Conservation (phyloP, 2,329 filamentous ascomycete species). For the Xylariaceae sp. region DNA sequence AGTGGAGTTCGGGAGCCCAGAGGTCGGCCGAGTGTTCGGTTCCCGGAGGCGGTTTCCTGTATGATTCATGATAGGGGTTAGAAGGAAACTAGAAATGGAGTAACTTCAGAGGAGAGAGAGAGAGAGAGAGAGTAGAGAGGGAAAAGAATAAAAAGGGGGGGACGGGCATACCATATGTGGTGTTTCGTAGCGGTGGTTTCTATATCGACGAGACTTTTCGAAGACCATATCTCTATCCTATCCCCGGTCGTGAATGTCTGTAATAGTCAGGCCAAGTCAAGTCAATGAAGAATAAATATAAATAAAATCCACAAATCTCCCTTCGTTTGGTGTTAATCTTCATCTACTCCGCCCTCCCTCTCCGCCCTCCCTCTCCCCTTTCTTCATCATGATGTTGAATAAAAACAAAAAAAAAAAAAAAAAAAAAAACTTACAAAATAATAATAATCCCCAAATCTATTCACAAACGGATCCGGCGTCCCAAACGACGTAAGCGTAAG, state of each 20-base stretch:
- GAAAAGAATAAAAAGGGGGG: background rate
- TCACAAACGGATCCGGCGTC: slow-evolving; percentile 31
- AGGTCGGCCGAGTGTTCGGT: slow-evolving; percentile 30
- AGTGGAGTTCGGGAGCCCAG: slow-evolving; percentile 33
- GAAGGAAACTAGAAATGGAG: no score
- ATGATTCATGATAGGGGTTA: background rate
- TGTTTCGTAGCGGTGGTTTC: slow-evolving; percentile 23
- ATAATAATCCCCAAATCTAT: slow-evolving; percentile 22
- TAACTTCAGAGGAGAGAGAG: no score
- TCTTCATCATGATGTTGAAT: no score
- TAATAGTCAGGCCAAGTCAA: no score
- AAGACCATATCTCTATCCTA: slow-evolving; percentile 32
- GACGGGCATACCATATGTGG: slow-evolving; percentile 28
- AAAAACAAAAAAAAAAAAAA: no score
- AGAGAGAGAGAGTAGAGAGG: background rate
- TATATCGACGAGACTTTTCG: slow-evolving; percentile 27
- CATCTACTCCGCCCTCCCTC: no score
- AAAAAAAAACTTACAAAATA: slow-evolving; percentile 23
- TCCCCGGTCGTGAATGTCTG: slow-evolving; percentile 31
- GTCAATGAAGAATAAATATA: no score
- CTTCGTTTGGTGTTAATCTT: no score
- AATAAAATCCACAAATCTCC: no score
- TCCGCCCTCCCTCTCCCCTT: no score
- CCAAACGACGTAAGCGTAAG: slow-evolving; percentile 29
- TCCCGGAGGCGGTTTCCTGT: slow-evolving; percentile 29